Conservation (phyloP, 805 yeast species). For the Candida nitratophila region DNA sequence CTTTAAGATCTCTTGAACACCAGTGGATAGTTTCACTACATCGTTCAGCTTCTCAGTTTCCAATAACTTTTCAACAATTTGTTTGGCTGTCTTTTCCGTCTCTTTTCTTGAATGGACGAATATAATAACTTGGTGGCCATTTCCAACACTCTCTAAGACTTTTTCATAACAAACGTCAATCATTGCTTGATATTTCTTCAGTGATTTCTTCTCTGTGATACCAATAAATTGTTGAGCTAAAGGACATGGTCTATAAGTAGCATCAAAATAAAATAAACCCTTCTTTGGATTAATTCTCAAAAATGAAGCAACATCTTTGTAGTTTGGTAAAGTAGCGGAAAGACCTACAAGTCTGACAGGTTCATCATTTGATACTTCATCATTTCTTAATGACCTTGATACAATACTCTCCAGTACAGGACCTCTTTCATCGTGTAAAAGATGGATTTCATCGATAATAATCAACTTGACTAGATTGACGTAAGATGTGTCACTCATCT, state of each 20-base stretch:
- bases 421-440: slow-evolving; percentile 90
- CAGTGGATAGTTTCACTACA: slow-evolving; percentile 40
- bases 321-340: slow-evolving; percentile 91
- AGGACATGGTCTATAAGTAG: slow-evolving; percentile 88
- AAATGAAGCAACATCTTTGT: slow-evolving; percentile 77
- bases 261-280: slow-evolving; percentile 76
- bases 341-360: slow-evolving; percentile 70
- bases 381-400: slow-evolving; percentile 56
- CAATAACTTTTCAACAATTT: slow-evolving; percentile 53
- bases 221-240: slow-evolving; percentile 84
- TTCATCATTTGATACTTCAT: slow-evolving; percentile 24
- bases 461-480: slow-evolving; percentile 59
- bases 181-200: slow-evolving; percentile 74
- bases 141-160: slow-evolving; percentile 52
- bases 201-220: slow-evolving; percentile 72
- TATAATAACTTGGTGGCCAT: slow-evolving; percentile 73
- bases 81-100: slow-evolving; percentile 75
- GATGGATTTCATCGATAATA: slow-evolving; percentile 88
- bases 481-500: slow-evolving; percentile 59
- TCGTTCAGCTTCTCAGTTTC: slow-evolving; percentile 45
- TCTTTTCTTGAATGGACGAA: slow-evolving; percentile 95
- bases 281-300: slow-evolving; percentile 51
- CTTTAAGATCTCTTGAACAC: slow-evolving; percentile 54
- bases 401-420: slow-evolving; percentile 89
- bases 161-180: slow-evolving; percentile 87